Percentiles rank a stretch among this genome's conserved stretches.
Conservation (phyloP, 2,329 filamentous ascomycete species). For the Aspergillus carbonarius region DNA sequence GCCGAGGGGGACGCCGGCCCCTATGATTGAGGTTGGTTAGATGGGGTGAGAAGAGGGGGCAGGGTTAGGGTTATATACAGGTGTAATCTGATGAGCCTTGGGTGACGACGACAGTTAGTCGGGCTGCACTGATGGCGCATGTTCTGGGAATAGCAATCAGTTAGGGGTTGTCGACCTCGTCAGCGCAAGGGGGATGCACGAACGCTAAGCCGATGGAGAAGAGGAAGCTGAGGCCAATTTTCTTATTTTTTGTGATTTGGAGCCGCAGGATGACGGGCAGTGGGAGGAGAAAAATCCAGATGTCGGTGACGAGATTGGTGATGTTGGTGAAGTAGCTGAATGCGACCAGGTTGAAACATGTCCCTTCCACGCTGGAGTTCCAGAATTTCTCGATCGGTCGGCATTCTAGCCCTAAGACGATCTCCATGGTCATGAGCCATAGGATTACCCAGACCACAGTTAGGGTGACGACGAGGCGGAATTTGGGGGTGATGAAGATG, state of each 20-base stretch:
- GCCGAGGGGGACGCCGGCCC: constrained; percentile 4
- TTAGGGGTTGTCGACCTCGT: not conserved
- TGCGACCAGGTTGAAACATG: constrained; percentile 11
- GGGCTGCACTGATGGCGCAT: constrained; percentile 6
- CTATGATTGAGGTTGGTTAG: not conserved
- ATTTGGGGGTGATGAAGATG: constrained; percentile 12
- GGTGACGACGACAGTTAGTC: constrained; percentile 4
- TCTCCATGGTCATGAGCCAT: constrained; percentile 16
- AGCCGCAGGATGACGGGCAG: constrained; percentile 14
- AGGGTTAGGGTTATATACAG: not conserved
- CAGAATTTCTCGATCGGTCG: constrained; percentile 14
- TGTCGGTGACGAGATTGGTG: constrained; percentile 14
- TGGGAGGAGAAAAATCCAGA: constrained; percentile 18
- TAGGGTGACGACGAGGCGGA: constrained; percentile 9
- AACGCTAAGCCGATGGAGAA: constrained; percentile 15
- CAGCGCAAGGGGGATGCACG: not conserved
- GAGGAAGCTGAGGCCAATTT: constrained; percentile 14
- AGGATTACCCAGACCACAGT: constrained; percentile 13
- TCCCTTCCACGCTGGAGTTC: constrained; percentile 2
- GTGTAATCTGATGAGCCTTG: constrained; percentile 5
- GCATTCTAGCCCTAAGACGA: constrained; percentile 12
- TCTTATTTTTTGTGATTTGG: constrained; percentile 11
- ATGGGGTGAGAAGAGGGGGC: not conserved
- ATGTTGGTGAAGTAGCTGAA: constrained; percentile 20
- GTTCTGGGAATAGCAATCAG: not conserved